phyloP scores from a whole-genome alignment of 1,284 basidiomycete genomes.

The Moniliella sp. region DNA sequence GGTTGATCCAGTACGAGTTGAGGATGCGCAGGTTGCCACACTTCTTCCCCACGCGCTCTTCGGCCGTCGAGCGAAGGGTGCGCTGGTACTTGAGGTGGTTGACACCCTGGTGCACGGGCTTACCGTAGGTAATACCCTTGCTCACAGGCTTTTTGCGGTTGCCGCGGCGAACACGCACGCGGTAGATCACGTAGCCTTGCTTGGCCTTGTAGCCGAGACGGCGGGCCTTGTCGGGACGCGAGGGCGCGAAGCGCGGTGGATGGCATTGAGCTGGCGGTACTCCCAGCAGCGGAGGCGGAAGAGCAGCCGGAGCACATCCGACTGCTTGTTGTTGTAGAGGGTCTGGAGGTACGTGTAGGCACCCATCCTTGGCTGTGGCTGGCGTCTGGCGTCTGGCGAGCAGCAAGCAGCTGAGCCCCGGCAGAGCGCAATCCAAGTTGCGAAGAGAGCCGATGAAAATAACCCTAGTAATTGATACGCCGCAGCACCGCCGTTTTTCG shows the following conservation, averaged over 20 bases:
- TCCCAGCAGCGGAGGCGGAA: constrained; percentile 98
- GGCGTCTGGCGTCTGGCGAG: too few species aligned
- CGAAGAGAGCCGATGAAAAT: too few species aligned
- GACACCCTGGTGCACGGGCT: constrained; percentile 97
- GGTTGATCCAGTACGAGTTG: constrained; percentile 97
- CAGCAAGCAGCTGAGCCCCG: too few species aligned
- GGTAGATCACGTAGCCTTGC: constrained; percentile 97
- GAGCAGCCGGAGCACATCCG: constrained; percentile 90
- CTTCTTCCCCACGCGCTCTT: constrained; percentile 89
- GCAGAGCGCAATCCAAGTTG: too few species aligned
- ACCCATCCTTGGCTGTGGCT: too few species aligned
- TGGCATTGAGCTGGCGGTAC: constrained; percentile 65
- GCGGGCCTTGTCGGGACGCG: constrained; percentile 95
- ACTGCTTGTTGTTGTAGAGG: constrained; percentile 55
- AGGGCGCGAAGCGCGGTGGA: constrained; percentile 89
- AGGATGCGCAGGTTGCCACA: constrained; percentile 80
- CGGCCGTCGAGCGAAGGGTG: constrained; percentile 72
- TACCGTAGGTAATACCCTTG: constrained; percentile 96
- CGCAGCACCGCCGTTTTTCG: too few species aligned
- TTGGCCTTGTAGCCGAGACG: constrained; percentile 97
- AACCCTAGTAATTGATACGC: too few species aligned
- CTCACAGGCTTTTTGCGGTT: constrained; percentile 97
- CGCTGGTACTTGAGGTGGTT: constrained; percentile 98
- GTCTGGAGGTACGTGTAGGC: constrained; percentile 93
- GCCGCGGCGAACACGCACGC: constrained; percentile 85